These are phyloP conservation scores for Candida glucosophila DNA, from an alignment of 1,139 yeast species.

Conservation along the genomic window DNA sequence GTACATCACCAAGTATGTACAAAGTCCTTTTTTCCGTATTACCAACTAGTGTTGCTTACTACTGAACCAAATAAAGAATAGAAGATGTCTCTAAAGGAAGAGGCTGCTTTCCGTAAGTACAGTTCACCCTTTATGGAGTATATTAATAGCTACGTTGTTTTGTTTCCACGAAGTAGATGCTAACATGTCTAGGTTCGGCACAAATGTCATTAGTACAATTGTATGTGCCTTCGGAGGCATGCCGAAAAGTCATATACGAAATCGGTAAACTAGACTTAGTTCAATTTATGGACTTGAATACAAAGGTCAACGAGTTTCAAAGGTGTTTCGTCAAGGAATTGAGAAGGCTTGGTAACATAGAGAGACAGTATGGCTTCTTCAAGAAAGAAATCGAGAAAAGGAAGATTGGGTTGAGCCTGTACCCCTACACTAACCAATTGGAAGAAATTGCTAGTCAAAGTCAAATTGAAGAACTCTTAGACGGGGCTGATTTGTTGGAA, in stretches of 20 bases:
- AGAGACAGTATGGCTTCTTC: conserved; percentile 52
- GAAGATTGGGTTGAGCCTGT: conserved; percentile 33
- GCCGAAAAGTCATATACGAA: conserved; percentile 56
- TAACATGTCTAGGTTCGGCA: conserved; percentile 46
- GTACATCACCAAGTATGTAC: too few species aligned
- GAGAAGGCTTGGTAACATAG: conserved; percentile 58
- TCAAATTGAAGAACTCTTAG: conserved; percentile 69
- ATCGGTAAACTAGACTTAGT: conserved; percentile 57
- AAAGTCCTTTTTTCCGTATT: too few species aligned
- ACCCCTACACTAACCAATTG: conserved; percentile 42
- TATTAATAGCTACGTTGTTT: too few species aligned
- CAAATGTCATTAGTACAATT: conserved; percentile 71
- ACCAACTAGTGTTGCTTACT: too few species aligned
- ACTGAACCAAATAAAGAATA: too few species aligned
- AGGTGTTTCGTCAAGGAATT: conserved; percentile 64
- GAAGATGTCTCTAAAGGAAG: conserved; percentile 34
- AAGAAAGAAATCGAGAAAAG: conserved; percentile 40
- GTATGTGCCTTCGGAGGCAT: conserved; percentile 63
- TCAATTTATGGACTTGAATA: conserved; percentile 65
- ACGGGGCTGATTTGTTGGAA: conserved; percentile 49
- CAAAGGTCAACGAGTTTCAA: conserved; percentile 62
- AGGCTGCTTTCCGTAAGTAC: conserved; percentile 60
- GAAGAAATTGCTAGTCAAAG: conserved; percentile 37
- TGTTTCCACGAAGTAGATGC: conserved; percentile 3
- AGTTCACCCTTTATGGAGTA: not conserved